These are phyloP conservation scores for Amaranthus cruentus DNA, from an alignment of 148 eudicot species.

Conservation along the genomic window DNA sequence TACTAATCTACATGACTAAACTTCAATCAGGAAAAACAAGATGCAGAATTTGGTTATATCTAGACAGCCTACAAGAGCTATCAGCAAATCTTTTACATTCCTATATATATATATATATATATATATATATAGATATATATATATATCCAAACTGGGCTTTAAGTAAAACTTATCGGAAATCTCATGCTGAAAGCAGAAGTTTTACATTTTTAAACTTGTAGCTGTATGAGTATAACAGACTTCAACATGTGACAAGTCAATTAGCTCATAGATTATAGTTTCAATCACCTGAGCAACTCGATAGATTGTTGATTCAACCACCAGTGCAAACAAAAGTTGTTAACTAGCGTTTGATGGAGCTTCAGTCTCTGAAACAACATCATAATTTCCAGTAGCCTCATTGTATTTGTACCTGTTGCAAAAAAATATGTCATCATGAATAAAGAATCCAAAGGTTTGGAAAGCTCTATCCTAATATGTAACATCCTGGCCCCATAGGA, in stretches of 20 bases:
- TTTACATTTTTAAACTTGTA: not conserved
- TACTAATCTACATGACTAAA: no score
- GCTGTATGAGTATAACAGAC: not conserved
- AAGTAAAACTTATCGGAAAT: not conserved
- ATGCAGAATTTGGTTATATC: no score
- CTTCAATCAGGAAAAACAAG: no score
- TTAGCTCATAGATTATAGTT: not conserved
- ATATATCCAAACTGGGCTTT: no score
- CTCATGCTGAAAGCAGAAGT: not conserved
- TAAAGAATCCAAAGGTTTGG: not conserved
- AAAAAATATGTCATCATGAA: not conserved
- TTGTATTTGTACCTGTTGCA: slow-evolving; percentile 68
- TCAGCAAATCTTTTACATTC: no score
- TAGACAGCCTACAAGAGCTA: no score
- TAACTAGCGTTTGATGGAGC: slow-evolving; percentile 35
- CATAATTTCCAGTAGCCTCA: slow-evolving; percentile 51
- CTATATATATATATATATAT: no score
- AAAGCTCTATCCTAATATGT: not conserved
- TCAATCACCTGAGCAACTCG: not conserved
- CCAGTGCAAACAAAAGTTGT: not conserved
- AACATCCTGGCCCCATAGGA: not conserved
- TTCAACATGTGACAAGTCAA: not conserved
- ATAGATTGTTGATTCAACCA: not conserved
- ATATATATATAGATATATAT: no score
- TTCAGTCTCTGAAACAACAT: slow-evolving; percentile 41